phyloP scores from a whole-genome alignment of 768 basidiomycete species.

The Pisolithus tinctorius region DNA sequence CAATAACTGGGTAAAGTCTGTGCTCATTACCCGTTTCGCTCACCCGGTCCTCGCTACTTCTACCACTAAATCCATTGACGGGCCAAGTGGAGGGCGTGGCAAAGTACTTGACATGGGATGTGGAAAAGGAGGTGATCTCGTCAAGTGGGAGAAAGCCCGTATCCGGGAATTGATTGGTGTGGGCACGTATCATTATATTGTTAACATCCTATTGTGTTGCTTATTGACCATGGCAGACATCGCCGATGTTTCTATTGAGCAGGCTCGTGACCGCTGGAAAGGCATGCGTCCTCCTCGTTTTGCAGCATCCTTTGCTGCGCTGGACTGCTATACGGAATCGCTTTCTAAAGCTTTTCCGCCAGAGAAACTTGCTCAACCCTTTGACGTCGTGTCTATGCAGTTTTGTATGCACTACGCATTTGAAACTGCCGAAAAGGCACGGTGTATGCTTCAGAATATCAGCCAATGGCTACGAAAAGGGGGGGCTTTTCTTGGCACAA shows the following conservation, averaged over 20 bases:
- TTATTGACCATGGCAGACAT: slow-evolving; percentile 52
- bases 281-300: slow-evolving; percentile 48
- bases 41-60: slow-evolving; percentile 56
- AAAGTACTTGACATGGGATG: slow-evolving; percentile 95
- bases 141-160: slow-evolving; percentile 88
- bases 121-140: slow-evolving; percentile 97
- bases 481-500: slow-evolving; percentile 94
- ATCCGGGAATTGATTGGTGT: slow-evolving; percentile 75
- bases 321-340: slow-evolving; percentile 82
- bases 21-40: slow-evolving; percentile 87
- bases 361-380: slow-evolving; percentile 54
- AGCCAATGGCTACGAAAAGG: slow-evolving; percentile 71
- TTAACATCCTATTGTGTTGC: neutral
- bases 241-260: slow-evolving; percentile 80
- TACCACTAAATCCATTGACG: slow-evolving; percentile 17
- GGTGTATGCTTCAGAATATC: slow-evolving; percentile 92
- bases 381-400: slow-evolving; percentile 97
- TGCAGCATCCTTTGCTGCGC: slow-evolving; percentile 71
- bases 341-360: slow-evolving; percentile 65
- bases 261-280: slow-evolving; percentile 74
- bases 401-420: slow-evolving; percentile 99
- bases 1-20: slow-evolving; percentile 99
- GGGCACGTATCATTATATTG: slow-evolving; percentile 41
- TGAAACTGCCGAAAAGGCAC: slow-evolving; percentile 78
- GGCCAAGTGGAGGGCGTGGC: slow-evolving; percentile 37